Evolutionary conservation across 768 basidiomycete species (phyloP), one percentile per base, ranked within the genome.

Genomic region (Boletus sensibilis): DNA sequence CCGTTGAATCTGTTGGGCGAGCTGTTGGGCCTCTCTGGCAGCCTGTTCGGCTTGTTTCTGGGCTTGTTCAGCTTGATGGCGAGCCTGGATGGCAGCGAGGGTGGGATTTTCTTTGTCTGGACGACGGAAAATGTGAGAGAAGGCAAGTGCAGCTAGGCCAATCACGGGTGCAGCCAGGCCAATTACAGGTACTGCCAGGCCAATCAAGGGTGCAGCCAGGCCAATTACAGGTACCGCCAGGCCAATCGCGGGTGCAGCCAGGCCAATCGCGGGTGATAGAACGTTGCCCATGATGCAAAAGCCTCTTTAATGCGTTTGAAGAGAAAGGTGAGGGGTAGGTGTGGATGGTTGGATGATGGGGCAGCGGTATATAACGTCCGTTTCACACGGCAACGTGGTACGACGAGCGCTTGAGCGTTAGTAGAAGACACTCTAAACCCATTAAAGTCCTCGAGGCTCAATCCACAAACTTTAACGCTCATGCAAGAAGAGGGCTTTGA

Each of bases 41-140:
- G 46, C n/a, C 10, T 47, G 11, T 21, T 60, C 59, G 0, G 59
- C 61, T 2, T 35, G 27, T 27, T 13, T 23, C 35, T 34, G 50
- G 1, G 59, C 59, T 20, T 41, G 27, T 33, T 63, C 58, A 6
- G 55, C 60, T 1, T 18, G 11, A 1, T 56, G 39, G 5, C 44
- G 66, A 4, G 45, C 47, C 13, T 50, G 45, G 4, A 66, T 59
- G 0, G 27, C 50, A 3, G 31, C 34, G 9, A 67, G 25, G 4
- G 62, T 53, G 1, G 59, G 65, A 31, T 64, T 67, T 35, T 16
- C 20, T 20, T 16, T 37, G 29, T 49, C 18, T 1, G 65, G 64
- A 34, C 21, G 50, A 41, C 23, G 53, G 5, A 51, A 42, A 12
- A 45, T 2, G 12, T 8, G 9, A 1, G 14, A 16, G 0, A 55